Conservation (phyloP, 805 yeast genomes). For the Candida nemodendra region DNA sequence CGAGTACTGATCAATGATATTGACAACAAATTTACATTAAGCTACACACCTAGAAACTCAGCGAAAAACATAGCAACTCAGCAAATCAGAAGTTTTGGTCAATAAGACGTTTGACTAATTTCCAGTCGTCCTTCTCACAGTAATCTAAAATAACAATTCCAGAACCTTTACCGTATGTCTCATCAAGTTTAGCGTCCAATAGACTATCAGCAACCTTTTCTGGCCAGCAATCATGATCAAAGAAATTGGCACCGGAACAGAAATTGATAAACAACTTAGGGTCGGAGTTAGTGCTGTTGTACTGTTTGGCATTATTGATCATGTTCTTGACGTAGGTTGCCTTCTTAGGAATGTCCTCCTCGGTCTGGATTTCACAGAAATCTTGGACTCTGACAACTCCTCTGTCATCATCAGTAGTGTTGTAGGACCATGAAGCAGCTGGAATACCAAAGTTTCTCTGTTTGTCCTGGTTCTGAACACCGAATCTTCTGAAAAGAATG, state of each 20-base stretch:
- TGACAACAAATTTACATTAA: too few species aligned
- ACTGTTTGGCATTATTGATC: conserved; percentile 50
- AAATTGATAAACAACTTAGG: conserved; percentile 67
- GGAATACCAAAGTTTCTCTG: conserved; percentile 56
- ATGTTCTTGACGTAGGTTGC: conserved; percentile 55
- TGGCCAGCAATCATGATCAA: conserved; percentile 75
- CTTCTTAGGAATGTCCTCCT: conserved; percentile 55
- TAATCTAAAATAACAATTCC: conserved; percentile 72
- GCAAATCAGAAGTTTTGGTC: conserved; percentile 46
- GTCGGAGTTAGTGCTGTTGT: conserved; percentile 43
- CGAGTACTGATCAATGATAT: too few species aligned
- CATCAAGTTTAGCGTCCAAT: conserved; percentile 41
- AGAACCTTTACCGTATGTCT: conserved; percentile 50
- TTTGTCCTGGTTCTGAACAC: conserved; percentile 47
- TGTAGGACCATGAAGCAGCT: conserved; percentile 65
- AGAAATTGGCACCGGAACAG: conserved; percentile 71
- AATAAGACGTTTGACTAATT: conserved; percentile 47
- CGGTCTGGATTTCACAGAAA: conserved; percentile 59
- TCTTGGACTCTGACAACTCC: conserved; percentile 68
- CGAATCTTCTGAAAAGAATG: conserved; percentile 67
- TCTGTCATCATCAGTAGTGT: conserved; percentile 63
- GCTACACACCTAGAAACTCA: too few species aligned
- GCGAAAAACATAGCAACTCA: too few species aligned
- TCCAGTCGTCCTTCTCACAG: conserved; percentile 62
- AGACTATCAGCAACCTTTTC: conserved; percentile 57